Evolutionary conservation across 371 early-diverging fungal species (phyloP), one percentile per base, ranked within the genome.

Genomic region (Saksenaea vasiformis): DNA sequence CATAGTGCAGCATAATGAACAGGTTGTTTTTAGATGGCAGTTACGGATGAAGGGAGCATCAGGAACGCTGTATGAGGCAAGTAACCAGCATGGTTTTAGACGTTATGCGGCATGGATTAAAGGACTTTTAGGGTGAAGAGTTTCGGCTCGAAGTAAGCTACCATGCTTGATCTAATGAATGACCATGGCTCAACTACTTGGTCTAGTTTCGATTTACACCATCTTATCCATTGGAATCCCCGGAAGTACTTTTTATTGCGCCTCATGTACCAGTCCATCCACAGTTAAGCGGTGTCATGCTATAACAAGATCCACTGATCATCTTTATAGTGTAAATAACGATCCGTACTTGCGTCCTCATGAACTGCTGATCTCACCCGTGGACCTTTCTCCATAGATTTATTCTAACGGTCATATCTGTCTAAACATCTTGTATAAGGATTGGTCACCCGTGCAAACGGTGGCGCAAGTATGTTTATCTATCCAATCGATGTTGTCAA

Each of bases 401-500:
- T 94, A 95, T 79, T 87, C 89, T 75, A 96, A 97, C 76, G 97
- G 96, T 22, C 95, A 95, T 67, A 95, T 95, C 60, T 99, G 99
- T 75, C 77, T 99, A 26, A 95, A 95, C 64, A 97, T 98, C 54
- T 84, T 98, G 31, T 97, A 96, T 77, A 90, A 91, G 65, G 90
- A 95, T 55, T 99, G 98, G 98, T 89, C 90, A 22, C 98, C 98
- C 1, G 98, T 97, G 0, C 87, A 97, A 62, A 97, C 98, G 3
- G 94, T 95, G 37, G 86, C 91, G 15, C 88, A 95, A 26, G 92
- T 99, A n/a, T 94, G 97, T 56, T 75, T 98, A 57, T 93, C 94
- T 0, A 93, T 99, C 51, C 88, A 91, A 47, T 94, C 94, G 53
- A 94, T 98, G 92, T 76, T 99, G 28, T 93, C 94, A 26, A 90